Base-by-base conservation (phyloP, 2,329 filamentous ascomycete species). In the Hypoxylon sp. region DNA sequence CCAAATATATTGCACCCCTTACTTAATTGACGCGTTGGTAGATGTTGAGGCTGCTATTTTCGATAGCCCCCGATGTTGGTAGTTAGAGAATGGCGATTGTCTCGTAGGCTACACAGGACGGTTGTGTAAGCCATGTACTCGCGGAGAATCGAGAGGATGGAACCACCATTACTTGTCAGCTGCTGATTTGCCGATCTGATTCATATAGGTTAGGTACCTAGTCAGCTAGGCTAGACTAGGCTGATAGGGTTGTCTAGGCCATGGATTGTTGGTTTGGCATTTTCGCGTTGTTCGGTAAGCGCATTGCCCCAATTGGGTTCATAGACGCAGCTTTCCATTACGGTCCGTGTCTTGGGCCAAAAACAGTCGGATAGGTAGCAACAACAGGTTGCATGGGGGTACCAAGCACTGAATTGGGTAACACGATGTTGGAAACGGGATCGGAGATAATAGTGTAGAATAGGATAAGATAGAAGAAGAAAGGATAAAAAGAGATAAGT, bases 251-350 rank as follows among this genome's bases (percentile, higher is more conserved):
- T 23, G 54, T 56, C 11, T 30, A 23, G 39, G 23, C 9, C 37
- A 39, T 50, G 23, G 55, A 45, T 23, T 65, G 60, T 67, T 66
- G 64, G 63, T 50, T 63, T 52, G 50, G 53, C 25, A 52, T 61
- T 57, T 48, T 65, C 57, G 51, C 56, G 34, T 48, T 41, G 37
- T 55, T 65, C 69, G 64, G 67, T 67, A 64, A 70, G 58, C 23
- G 47, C 51, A 63, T 61, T 29, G 41, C 46, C 43, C 64, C 54
- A 48, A 63, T 64, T 68, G 32, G 62, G 27, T 30, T 46, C 29
- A 43, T 62, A 67, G 43, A 70, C 67, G 69, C 67, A 68, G 62
- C 59, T 56, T 60, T 58, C 69, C 67, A 67, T 52, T 39, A n/a
- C 58, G 51, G 48, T 66, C 61, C 63, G 57, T 48, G 34, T 43